Evolutionary conservation across 306 rosid genomes (phyloP).

Genomic region (Echinosophora koreensis): DNA sequence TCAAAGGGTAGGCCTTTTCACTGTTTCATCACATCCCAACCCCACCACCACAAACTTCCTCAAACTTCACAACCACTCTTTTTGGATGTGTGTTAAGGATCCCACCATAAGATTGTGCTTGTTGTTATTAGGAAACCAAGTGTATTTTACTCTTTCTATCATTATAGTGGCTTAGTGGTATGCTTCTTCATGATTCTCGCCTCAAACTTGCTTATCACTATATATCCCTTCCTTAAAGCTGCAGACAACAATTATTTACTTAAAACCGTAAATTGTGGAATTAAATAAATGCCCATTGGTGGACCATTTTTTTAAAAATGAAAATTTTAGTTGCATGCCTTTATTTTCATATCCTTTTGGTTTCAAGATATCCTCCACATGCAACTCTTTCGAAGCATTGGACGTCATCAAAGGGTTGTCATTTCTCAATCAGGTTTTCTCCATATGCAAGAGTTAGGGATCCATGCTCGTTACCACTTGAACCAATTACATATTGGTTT

Average conservation of each 20-base stretch:
- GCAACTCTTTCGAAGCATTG: too few relatives aligned
- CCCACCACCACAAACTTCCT: conserved; percentile 45
- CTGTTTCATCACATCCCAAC: conserved; percentile 9
- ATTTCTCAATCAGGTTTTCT: too few relatives aligned
- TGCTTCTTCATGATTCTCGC: conserved; percentile 22
- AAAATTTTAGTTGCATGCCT: background rate
- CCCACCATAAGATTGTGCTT: conserved; percentile 48
- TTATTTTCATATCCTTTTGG: too few relatives aligned
- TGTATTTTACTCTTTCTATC: conserved; percentile 47
- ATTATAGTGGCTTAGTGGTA: conserved; percentile 44
- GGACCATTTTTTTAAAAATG: conserved; percentile 3
- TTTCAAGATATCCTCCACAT: too few relatives aligned
- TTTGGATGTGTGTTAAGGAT: conserved; percentile 46
- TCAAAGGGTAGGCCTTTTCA: background rate
- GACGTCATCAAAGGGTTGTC: too few relatives aligned
- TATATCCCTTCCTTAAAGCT: conserved; percentile 42
- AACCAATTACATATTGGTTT: too few relatives aligned
- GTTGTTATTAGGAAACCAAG: conserved; percentile 47
- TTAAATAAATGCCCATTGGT: background rate
- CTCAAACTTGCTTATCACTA: conserved; percentile 37
- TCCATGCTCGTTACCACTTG: too few relatives aligned
- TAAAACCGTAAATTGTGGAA: conserved; percentile 13
- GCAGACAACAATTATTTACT: conserved; percentile 36
- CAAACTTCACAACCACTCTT: conserved; percentile 42
- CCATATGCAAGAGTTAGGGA: too few relatives aligned